phyloP scores from a whole-genome alignment of 371 early-diverging fungal genomes.

The Mortierella sp. region DNA sequence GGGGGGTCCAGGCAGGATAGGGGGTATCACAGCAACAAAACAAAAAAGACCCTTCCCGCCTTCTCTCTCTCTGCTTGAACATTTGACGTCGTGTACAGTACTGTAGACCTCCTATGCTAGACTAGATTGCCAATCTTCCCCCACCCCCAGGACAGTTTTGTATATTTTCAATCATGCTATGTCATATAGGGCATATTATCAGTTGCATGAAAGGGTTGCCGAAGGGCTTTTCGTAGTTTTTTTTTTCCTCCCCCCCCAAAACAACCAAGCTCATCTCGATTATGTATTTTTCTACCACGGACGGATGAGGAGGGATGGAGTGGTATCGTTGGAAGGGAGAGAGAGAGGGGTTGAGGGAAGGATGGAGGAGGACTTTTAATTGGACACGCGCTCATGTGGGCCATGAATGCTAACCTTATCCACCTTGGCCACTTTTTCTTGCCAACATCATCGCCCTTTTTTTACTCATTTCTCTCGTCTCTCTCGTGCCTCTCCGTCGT shows the following conservation, averaged over 20 bases:
- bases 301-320: not conserved
- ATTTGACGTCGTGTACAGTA: not conserved
- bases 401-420: slow-evolving; percentile 11
- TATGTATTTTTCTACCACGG: not conserved
- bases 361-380: not conserved
- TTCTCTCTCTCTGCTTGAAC: not conserved
- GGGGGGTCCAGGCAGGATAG: not conserved
- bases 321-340: too few relatives aligned
- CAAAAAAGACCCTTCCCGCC: not conserved
- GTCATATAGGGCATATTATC: not conserved
- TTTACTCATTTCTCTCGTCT: not conserved
- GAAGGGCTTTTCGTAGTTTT: not conserved
- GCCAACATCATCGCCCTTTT: not conserved
- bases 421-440: not conserved
- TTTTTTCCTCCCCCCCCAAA: too few relatives aligned
- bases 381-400: slow-evolving; percentile 13
- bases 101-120: not conserved
- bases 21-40: not conserved
- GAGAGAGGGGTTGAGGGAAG: not conserved
- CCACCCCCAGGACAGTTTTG: not conserved
- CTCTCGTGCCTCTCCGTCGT: not conserved
- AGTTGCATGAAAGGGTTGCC: not conserved
- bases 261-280: not conserved
- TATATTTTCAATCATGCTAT: not conserved
- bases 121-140: slow-evolving; percentile 1